Evolutionary conservation across 1,284 basidiomycete species (phyloP).

Genomic region (Ganoderma meredithae): DNA sequence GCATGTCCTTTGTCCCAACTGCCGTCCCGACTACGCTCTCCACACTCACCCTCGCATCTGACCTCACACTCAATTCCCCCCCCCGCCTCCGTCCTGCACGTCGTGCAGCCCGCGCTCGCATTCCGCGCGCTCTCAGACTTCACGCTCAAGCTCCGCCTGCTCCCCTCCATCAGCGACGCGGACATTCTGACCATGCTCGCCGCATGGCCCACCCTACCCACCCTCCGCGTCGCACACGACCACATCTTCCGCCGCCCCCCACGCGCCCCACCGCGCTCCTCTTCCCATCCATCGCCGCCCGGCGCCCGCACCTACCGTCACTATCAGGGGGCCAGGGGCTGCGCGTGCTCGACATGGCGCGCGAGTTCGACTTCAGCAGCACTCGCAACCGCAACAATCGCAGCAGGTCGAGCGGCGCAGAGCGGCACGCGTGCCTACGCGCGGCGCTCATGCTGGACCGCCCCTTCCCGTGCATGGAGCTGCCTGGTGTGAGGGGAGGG

Average conservation of each 20-base stretch:
- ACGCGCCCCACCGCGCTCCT: background rate
- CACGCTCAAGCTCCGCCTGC: background rate
- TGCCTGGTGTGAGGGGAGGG: background rate
- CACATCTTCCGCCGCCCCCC: background rate
- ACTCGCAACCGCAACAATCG: too few relatives aligned
- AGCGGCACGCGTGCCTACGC: background rate
- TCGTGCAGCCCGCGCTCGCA: background rate
- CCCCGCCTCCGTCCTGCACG: background rate
- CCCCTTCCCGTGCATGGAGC: constrained; percentile 5
- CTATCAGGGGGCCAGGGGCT: background rate
- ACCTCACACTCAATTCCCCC: background rate
- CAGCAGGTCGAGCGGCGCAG: background rate
- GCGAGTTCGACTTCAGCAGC: background rate
- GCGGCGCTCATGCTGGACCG: constrained; percentile 11
- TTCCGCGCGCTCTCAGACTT: background rate
- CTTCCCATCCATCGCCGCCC: background rate
- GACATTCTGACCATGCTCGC: constrained; percentile 8
- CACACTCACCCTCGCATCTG: background rate
- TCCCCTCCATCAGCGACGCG: background rate
- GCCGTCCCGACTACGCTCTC: background rate
- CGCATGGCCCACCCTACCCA: constrained; percentile 10
- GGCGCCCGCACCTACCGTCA: background rate
- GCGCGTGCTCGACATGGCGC: constrained; percentile 4
- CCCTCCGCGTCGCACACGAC: background rate
- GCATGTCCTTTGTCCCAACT: background rate